Evolutionary conservation across 208 protist genomes (phyloP).

Genomic region (Herpetomonas muscarum): DNA sequence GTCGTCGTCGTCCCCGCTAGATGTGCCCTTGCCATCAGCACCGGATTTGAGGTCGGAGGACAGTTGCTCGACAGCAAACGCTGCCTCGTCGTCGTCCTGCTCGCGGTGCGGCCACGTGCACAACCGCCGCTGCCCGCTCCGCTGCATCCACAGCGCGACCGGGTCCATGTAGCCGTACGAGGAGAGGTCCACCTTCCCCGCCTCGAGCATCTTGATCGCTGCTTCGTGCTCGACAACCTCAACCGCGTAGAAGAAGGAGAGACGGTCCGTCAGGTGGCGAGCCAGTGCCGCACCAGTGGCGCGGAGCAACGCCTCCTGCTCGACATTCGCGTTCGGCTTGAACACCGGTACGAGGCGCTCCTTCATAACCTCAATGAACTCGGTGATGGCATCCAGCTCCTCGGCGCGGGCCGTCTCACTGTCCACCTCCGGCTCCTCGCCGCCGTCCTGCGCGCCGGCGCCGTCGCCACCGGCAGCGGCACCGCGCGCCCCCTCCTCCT

Average conservation of each 20-base stretch:
- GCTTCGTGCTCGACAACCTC: constrained; percentile 63
- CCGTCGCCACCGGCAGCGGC: constrained; percentile 1
- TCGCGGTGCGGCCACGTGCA: constrained; percentile 48
- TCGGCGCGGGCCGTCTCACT: not conserved
- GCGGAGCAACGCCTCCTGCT: constrained; percentile 48
- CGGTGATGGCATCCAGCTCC: constrained; percentile 59
- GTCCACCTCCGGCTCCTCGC: constrained; percentile 11
- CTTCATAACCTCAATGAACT: constrained; percentile 59
- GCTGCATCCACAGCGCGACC: constrained; percentile 48
- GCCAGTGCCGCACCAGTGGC: constrained; percentile 35
- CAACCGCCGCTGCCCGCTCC: constrained; percentile 32
- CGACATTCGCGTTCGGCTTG: constrained; percentile 50
- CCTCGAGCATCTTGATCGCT: constrained; percentile 35
- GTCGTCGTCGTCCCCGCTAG: not conserved
- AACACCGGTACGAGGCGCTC: constrained; percentile 57
- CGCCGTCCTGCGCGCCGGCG: too few species aligned
- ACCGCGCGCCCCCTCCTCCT: constrained; percentile 10
- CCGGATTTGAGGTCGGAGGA: not conserved
- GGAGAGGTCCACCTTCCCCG: constrained; percentile 48
- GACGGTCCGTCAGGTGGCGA: constrained; percentile 55
- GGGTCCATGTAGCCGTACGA: constrained; percentile 61
- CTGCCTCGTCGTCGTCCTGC: constrained; percentile 7
- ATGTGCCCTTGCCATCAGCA: not conserved
- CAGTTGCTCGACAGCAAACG: constrained; percentile 1
- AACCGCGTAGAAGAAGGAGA: constrained; percentile 70